Base-by-base conservation (phyloP, 2,329 filamentous ascomycete genomes). In the Nemania bipapillata region DNA sequence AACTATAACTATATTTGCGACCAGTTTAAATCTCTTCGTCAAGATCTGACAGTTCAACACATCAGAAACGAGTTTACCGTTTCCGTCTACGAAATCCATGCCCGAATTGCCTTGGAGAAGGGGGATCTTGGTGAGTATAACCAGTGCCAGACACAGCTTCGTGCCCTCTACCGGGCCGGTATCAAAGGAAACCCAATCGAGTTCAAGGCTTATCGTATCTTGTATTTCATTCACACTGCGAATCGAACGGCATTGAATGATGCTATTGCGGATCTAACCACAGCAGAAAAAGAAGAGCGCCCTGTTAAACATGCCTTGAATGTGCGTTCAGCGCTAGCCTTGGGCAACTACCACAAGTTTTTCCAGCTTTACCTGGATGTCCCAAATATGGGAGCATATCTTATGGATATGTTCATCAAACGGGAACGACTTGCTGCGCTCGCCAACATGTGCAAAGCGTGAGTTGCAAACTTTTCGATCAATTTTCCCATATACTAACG, bases 111-210 rank as follows among this genome's bases (percentile, higher is more conserved):
- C 74, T 86, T 99, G 82, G 95, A 99, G 83, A 97, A 96, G 87
- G 94, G 92, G 83, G 96, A 99, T 86, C 89, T 98, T 85, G 95
- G 96, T 99, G 96, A 99, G 96, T 99, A 99, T 96, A 99, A 99
- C 86, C 96, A 99, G 87, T 99, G 96, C 83, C 96, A 99, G 86
- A 98, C 96, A 77, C 96, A 99, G 84, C 86, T 99, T 79, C 93
- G 93, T 81, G 93, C 92, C 73, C 85, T 99, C 77, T 98, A 99
- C 83, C 89, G 89, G 80, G 89, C 93, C 83, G 92, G 92, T 74
- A 85, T 97, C 80, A 93, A 93, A 79, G 96, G 95, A 77, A 94
- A 94, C 81, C 90, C 92, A 79, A 90, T 92, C 83, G 96, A 99
- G 83, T 99, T 99, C 84, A 96, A 96, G 88, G 96, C 95, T 73